A percentile compares a stretch with the other conserved stretches of the same genome.
These are phyloP conservation scores for Acanthamoeba rhysodes DNA, from an alignment of 208 protist species.

Conservation along the genomic window DNA sequence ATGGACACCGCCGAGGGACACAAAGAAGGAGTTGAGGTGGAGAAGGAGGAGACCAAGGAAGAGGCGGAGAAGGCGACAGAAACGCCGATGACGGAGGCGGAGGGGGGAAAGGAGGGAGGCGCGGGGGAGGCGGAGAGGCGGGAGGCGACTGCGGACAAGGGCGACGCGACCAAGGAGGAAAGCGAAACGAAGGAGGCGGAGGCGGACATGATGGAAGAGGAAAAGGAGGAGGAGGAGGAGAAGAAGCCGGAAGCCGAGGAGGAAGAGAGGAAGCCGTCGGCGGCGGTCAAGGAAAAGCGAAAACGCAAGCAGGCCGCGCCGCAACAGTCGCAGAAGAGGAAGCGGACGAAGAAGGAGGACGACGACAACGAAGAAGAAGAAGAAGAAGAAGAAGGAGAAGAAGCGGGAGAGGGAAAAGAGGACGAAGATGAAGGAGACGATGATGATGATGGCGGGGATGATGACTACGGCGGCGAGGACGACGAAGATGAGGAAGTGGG, in stretches of 20 bases:
- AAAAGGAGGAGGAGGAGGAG: background rate
- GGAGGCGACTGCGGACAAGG: background rate
- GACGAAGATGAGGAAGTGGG: background rate
- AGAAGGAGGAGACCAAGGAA: background rate
- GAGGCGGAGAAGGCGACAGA: background rate
- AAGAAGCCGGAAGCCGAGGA: background rate
- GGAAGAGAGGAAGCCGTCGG: background rate
- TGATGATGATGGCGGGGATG: background rate
- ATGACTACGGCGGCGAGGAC: background rate
- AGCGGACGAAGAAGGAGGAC: background rate
- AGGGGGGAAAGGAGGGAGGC: too few species aligned
- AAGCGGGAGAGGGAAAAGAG: background rate
- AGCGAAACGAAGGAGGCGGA: background rate
- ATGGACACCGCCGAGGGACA: background rate
- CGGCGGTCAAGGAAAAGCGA: background rate
- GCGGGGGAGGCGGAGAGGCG: background rate
- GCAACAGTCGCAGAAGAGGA: background rate
- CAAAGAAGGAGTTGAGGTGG: background rate
- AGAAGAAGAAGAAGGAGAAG: background rate
- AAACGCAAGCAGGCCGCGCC: constrained; percentile 20
- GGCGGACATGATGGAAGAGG: background rate
- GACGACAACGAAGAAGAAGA: background rate
- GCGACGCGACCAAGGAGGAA: too few species aligned
- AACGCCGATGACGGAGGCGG: background rate
- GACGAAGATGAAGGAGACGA: background rate